These are phyloP conservation scores for Magnolia sinica DNA, from an alignment of 164 flowering plant genomes.

Conservation along the genomic window DNA sequence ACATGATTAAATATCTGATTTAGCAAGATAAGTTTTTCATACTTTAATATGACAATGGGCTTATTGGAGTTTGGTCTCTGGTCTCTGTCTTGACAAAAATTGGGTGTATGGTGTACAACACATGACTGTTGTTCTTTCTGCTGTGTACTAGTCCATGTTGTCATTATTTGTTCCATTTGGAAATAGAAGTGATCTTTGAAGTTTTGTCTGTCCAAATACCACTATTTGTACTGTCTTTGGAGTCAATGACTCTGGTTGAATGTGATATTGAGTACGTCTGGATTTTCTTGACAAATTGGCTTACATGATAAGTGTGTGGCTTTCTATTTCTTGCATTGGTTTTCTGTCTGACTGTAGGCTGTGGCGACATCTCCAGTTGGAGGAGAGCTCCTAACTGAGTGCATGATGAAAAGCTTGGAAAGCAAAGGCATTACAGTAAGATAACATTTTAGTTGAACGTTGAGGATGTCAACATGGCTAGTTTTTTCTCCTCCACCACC, in stretches of 20 bases:
- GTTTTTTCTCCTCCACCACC: not conserved
- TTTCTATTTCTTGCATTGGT: conserved; percentile 1
- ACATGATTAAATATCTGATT: too few relatives aligned
- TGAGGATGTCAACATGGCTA: not conserved
- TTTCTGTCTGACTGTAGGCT: conserved; percentile 45
- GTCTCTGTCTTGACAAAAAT: too few relatives aligned
- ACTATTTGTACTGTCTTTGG: not conserved
- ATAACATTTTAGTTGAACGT: conserved; percentile 1
- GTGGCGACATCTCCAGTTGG: conserved; percentile 86
- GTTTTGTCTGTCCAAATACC: not conserved
- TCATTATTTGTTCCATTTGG: not conserved
- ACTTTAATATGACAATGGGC: too few relatives aligned
- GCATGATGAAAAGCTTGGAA: conserved; percentile 94
- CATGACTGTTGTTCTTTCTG: not conserved
- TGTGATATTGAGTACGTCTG: not conserved
- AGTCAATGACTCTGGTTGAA: conserved; percentile 1
- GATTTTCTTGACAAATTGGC: not conserved
- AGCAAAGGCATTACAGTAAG: conserved; percentile 78
- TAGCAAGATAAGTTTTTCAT: too few relatives aligned
- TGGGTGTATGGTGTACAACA: not conserved
- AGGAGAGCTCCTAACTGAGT: conserved; percentile 85
- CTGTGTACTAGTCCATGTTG: not conserved
- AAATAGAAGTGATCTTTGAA: not conserved
- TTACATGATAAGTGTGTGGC: not conserved
- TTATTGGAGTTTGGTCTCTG: too few relatives aligned